Percentiles rank a stretch among this genome's conserved stretches.
Evolutionary conservation across 768 basidiomycete species (phyloP).

Genomic region (Clathrus columnatus): DNA sequence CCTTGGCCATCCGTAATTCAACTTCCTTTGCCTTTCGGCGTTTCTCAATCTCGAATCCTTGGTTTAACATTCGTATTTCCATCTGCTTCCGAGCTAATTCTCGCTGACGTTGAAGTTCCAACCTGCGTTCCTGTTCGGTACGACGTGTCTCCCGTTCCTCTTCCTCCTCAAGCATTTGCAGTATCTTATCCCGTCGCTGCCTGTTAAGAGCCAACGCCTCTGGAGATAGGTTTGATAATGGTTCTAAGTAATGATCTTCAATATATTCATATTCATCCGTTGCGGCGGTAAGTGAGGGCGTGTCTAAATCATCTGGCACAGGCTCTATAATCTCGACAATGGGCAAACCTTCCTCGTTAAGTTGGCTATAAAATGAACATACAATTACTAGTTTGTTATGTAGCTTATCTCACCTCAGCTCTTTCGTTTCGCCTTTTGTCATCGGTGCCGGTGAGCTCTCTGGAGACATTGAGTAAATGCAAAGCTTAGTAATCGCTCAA

Average conservation of each 20-base stretch:
- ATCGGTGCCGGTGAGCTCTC: no score
- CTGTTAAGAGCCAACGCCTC: slow-evolving; percentile 40
- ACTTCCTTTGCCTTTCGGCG: slow-evolving; percentile 31
- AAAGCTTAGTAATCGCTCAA: no score
- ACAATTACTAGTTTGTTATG: no score
- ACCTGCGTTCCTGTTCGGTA: slow-evolving; percentile 35
- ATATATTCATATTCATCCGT: slow-evolving; percentile 13
- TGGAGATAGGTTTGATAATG: slow-evolving; percentile 36
- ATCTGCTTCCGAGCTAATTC: slow-evolving; percentile 31
- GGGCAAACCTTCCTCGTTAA: slow-evolving; percentile 73
- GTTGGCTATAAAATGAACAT: no score
- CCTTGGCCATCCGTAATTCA: slow-evolving; percentile 74
- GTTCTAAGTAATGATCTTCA: slow-evolving; percentile 39
- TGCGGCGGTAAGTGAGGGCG: slow-evolving; percentile 13
- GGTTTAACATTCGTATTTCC: slow-evolving; percentile 25
- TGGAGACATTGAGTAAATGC: no score
- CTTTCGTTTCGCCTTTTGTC: no score
- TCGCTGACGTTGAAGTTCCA: slow-evolving; percentile 35
- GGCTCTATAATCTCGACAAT: slow-evolving; percentile 72
- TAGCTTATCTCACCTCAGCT: no score
- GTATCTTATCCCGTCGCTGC: slow-evolving; percentile 52
- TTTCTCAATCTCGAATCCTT: slow-evolving; percentile 3
- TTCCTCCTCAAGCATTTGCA: slow-evolving; percentile 65
- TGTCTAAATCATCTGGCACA: slow-evolving; percentile 21
- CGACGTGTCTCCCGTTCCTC: slow-evolving; percentile 32